Conservation (phyloP, 257 asterid genomes). For the Cordia subcordata region DNA sequence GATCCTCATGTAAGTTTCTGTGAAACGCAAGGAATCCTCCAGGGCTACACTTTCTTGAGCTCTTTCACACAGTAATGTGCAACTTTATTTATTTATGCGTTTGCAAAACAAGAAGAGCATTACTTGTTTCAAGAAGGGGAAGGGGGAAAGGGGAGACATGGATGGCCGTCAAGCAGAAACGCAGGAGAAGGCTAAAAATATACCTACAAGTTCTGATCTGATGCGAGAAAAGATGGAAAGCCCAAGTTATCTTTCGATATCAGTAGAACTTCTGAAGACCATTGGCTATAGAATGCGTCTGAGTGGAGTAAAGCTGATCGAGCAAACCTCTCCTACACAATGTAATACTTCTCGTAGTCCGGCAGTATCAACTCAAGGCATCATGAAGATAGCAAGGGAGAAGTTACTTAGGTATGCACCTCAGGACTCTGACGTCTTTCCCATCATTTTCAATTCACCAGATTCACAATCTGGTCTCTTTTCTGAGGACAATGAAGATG, state of each 20-base stretch:
- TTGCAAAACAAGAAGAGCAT: neutral
- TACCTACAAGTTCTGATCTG: neutral
- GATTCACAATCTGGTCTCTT: slow-evolving; percentile 16
- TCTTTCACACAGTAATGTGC: too few species aligned
- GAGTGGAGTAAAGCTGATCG: neutral
- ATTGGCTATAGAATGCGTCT: neutral
- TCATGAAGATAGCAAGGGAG: slow-evolving; percentile 19
- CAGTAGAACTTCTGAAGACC: slow-evolving; percentile 8
- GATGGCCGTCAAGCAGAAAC: neutral
- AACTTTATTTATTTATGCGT: neutral
- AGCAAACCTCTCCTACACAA: neutral
- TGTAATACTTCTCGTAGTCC: neutral
- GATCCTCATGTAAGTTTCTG: too few species aligned
- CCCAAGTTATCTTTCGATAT: neutral
- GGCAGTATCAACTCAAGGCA: slow-evolving; percentile 2
- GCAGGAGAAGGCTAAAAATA: neutral
- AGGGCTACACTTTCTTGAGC: neutral
- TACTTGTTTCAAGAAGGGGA: neutral
- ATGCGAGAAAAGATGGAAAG: neutral
- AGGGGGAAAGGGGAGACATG: neutral
- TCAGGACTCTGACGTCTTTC: neutral
- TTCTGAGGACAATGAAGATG: slow-evolving; percentile 24
- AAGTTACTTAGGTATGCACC: neutral
- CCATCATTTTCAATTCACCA: neutral
- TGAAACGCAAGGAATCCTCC: too few species aligned